Evolutionary conservation across 257 asterid species (phyloP), one percentile per base, ranked within the genome.

Genomic region (Lavandula angustifolia): DNA sequence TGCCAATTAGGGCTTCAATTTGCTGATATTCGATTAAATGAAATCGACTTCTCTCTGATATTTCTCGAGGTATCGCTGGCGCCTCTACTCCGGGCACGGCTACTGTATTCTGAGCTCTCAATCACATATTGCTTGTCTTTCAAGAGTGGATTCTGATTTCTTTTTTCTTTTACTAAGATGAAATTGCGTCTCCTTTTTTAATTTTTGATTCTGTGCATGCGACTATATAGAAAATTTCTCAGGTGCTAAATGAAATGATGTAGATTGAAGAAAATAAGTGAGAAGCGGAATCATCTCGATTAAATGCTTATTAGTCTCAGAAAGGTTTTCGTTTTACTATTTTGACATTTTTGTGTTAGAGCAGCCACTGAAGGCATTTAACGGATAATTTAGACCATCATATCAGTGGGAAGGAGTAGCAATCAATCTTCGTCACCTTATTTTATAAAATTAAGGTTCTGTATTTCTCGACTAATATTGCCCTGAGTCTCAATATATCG

Each of bases 1-100:
- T 4, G 31, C 50, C 16, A 18, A 4, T 18, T 69, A 73, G 76
- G 82, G 82, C 69, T 73, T 50, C 73, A 38, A 65, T 68, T 37
- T 22, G 27, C 2, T 2, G 27, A 22, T 22, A 12, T 54, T 53
- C 38, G 38, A 64, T 10, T 40, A 1, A 10, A 51, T 47, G 13
- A 63, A 14, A 37, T 58, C 1, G 14, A 29, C 18, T 46, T 1
- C 66, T 34, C 1, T 9, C 14, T 54, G 42, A 4, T 48, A 64
- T 55, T 62, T 48, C 18, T 58, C 8, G 6, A 49, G 27, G 58
- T 61, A n/a, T 49, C 55, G 4, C 60, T 40, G 14, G 2, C 60
- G 32, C 66, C 63, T 47, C 38, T 48, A 10, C 67, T 62, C 22
- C 60, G 41, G 71, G 76, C 67, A 67, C 37, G 66, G 54, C 44